These are phyloP conservation scores for Thymus quinquecostatus DNA, from an alignment of 257 asterid genomes.

Conservation along the genomic window DNA sequence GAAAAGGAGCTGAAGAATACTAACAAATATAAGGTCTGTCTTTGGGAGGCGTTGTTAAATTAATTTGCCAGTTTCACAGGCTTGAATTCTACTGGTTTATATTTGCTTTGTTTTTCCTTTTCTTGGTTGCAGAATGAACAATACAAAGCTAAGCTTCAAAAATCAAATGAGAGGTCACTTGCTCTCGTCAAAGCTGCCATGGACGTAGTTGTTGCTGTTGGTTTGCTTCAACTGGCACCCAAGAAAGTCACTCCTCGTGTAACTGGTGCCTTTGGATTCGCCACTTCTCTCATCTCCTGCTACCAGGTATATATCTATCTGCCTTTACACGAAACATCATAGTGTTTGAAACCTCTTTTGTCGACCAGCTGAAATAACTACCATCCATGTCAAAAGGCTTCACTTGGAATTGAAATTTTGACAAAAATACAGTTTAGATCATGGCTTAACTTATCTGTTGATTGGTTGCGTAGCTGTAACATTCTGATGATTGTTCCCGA, in stretches of 20 bases:
- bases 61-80: slow-evolving; percentile 19
- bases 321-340: not conserved
- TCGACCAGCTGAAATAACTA: not conserved
- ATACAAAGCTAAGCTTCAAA: slow-evolving; percentile 59
- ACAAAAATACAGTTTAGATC: not conserved
- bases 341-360: not conserved
- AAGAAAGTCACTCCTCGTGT: slow-evolving; percentile 95
- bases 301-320: slow-evolving; percentile 67
- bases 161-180: slow-evolving; percentile 78
- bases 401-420: not conserved
- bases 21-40: slow-evolving; percentile 67
- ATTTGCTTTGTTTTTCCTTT: not conserved
- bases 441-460: not conserved
- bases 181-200: slow-evolving; percentile 81
- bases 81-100: slow-evolving; percentile 5
- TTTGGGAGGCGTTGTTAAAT: not conserved
- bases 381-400: not conserved
- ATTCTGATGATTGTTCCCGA: not conserved
- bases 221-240: slow-evolving; percentile 93
- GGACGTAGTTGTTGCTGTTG: slow-evolving; percentile 90
- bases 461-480: not conserved
- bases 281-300: slow-evolving; percentile 92
- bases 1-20: slow-evolving; percentile 75
- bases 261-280: slow-evolving; percentile 88
- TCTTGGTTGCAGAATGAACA: slow-evolving; percentile 60